phyloP scores from a whole-genome alignment of 768 basidiomycete genomes.

The Lactarius vividus region DNA sequence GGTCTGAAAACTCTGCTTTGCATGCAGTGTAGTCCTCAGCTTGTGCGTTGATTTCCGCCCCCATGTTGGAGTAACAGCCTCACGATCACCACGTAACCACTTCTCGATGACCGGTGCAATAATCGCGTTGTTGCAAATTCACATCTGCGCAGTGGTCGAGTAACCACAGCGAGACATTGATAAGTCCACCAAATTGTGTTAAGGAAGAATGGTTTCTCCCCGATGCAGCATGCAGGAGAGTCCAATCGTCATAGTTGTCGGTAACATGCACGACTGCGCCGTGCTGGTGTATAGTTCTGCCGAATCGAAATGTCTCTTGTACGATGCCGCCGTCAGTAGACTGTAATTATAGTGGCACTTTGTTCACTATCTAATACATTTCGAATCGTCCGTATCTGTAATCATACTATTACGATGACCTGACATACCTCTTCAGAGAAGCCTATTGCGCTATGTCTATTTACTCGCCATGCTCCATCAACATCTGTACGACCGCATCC shows the following conservation, averaged over 20 bases:
- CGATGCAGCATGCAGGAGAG: too few species aligned
- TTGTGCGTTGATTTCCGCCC: not conserved
- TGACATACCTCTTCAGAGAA: conserved; percentile 4
- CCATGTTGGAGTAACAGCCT: not conserved
- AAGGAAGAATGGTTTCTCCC: too few species aligned
- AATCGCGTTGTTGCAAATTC: too few species aligned
- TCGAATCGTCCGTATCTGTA: too few species aligned
- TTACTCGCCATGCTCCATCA: not conserved
- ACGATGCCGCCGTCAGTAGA: not conserved
- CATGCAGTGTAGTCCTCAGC: too few species aligned
- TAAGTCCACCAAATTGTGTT: too few species aligned
- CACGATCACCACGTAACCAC: not conserved
- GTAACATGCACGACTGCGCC: not conserved
- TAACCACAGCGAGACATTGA: too few species aligned
- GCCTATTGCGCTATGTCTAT: not conserved
- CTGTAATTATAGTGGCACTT: too few species aligned
- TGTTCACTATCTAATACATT: too few species aligned
- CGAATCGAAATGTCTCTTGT: not conserved
- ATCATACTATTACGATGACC: not conserved
- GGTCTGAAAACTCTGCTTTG: too few species aligned
- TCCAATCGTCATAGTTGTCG: not conserved
- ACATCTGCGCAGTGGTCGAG: too few species aligned
- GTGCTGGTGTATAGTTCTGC: not conserved
- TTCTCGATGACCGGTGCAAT: not conserved
- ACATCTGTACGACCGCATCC: not conserved